Evolutionary conservation across 192 early-diverging fungal species (phyloP).

Genomic region (Coemansia sp.): DNA sequence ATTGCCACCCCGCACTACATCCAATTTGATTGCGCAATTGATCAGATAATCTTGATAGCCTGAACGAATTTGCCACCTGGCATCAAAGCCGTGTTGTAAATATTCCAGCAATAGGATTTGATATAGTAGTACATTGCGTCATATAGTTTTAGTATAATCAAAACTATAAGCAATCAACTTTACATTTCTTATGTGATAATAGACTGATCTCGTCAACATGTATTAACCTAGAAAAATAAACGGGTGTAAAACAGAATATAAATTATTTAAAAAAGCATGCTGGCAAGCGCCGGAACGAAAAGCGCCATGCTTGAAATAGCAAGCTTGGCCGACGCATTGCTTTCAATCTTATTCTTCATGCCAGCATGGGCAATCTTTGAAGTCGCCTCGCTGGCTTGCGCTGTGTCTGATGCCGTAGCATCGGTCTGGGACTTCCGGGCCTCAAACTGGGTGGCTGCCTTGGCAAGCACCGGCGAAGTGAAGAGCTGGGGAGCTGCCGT

Average conservation of each 20-base stretch:
- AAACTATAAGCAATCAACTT: neutral
- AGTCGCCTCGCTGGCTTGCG: neutral
- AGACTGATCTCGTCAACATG: neutral
- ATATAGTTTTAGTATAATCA: neutral
- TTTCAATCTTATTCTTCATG: slow-evolving; percentile 33
- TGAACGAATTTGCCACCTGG: no score
- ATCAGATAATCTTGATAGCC: neutral
- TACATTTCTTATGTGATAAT: neutral
- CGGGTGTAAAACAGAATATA: neutral
- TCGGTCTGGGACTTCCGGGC: slow-evolving; percentile 3
- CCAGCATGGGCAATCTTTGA: slow-evolving; percentile 9
- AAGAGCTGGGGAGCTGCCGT: neutral
- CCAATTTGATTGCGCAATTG: neutral
- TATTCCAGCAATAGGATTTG: no score
- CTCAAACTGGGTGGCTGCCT: slow-evolving; percentile 15
- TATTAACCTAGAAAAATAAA: slow-evolving; percentile 1
- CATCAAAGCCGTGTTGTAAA: no score
- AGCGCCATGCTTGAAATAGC: neutral
- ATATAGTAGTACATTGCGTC: no score
- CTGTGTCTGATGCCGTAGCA: neutral
- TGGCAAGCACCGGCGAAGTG: slow-evolving; percentile 24
- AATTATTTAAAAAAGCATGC: slow-evolving; percentile 1
- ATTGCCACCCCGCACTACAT: no score
- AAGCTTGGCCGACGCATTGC: neutral
- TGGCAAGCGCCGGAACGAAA: neutral